phyloP scores from a whole-genome alignment of 305 asterid species.

The Fraxinus latifolia region DNA sequence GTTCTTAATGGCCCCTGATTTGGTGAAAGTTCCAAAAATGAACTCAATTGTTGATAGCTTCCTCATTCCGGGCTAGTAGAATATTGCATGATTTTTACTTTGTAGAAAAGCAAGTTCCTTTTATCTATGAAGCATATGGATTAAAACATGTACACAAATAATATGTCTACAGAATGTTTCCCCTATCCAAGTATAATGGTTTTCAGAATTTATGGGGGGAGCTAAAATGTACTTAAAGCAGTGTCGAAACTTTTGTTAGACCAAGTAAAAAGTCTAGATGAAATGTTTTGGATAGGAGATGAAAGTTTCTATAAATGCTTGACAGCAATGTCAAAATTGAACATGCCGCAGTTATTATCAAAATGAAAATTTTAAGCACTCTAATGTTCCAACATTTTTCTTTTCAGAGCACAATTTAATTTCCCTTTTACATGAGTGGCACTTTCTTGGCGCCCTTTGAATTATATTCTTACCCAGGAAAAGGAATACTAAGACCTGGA shows the following conservation, averaged over 20 bases:
- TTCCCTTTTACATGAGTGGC: not conserved
- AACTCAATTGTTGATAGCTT: not conserved
- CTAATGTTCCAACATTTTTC: not conserved
- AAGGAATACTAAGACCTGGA: not conserved
- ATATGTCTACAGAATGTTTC: not conserved
- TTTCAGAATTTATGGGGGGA: not conserved
- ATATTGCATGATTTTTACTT: not conserved
- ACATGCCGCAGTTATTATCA: not conserved
- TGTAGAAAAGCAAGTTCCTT: not conserved
- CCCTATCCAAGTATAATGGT: not conserved
- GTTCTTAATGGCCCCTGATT: not conserved
- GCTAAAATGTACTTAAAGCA: not conserved
- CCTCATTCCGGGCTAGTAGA: not conserved
- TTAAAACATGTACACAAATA: not conserved
- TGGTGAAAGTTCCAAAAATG: not conserved
- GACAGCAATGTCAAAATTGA: not conserved
- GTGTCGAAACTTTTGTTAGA: not conserved
- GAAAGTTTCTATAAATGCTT: not conserved
- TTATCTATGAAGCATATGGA: not conserved
- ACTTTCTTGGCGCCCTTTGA: not conserved
- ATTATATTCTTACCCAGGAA: not conserved
- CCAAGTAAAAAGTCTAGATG: not conserved
- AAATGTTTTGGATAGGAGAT: not conserved
- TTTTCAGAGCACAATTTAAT: not conserved
- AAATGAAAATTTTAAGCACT: not conserved